phyloP scores from a whole-genome alignment of 768 basidiomycete species.

The Macrolepiota albuminosa region DNA sequence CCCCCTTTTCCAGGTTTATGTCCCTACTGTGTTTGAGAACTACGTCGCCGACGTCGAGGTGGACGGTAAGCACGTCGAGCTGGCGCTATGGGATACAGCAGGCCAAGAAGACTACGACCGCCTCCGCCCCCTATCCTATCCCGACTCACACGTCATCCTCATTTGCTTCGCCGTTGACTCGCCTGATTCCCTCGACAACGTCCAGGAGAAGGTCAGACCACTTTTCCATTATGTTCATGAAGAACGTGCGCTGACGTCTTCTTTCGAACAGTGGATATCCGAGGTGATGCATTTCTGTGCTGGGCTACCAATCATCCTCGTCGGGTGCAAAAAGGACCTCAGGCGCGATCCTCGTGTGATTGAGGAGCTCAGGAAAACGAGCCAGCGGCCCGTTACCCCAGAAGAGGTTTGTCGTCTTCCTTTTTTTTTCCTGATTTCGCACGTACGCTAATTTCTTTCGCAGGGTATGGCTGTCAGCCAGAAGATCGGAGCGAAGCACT shows the following conservation, averaged over 20 bases:
- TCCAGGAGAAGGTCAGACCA: constrained; percentile 91
- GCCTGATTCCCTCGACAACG: constrained; percentile 97
- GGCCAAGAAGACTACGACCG: constrained; percentile 99
- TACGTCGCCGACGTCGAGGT: constrained; percentile 99
- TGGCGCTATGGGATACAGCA: constrained; percentile 99
- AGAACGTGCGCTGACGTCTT: not conserved
- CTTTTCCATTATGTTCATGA: not conserved
- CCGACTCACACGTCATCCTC: constrained; percentile 99
- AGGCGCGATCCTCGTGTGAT: constrained; percentile 90
- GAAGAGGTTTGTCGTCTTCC: constrained; percentile 62
- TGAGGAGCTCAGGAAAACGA: constrained; percentile 91
- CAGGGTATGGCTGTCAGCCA: constrained; percentile 92
- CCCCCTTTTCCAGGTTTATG: constrained; percentile 73
- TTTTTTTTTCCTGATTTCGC: not conserved
- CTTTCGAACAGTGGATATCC: constrained; percentile 79
- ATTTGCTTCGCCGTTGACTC: constrained; percentile 99
- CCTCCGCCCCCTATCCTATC: constrained; percentile 95
- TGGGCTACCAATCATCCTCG: constrained; percentile 91
- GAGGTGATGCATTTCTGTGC: constrained; percentile 98
- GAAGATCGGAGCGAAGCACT: constrained; percentile 96
- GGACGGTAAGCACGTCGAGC: constrained; percentile 96
- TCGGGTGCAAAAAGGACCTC: constrained; percentile 99
- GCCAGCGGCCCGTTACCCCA: constrained; percentile 89
- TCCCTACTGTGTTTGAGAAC: constrained; percentile 99
- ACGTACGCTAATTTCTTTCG: not conserved